Evolutionary conservation across 208 protist genomes (phyloP).

Genomic region (Trichomonas vaginalis): DNA sequence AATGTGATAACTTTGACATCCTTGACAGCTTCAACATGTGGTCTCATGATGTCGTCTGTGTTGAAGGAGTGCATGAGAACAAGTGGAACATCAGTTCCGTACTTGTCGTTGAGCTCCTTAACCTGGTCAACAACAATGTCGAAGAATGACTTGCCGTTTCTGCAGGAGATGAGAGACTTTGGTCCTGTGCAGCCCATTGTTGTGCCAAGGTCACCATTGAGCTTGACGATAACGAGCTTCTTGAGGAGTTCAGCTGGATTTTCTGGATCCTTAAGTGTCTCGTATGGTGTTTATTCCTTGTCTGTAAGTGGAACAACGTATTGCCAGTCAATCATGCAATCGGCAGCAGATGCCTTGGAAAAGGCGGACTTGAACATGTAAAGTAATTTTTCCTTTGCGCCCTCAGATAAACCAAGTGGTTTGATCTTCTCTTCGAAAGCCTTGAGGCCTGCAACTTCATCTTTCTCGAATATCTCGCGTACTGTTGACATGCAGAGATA

Average conservation of each 20-base stretch:
- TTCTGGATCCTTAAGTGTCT: neutral
- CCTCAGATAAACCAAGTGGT: no score
- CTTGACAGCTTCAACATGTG: neutral
- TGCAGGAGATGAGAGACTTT: constrained; percentile 68
- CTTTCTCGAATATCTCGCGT: neutral
- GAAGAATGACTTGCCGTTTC: constrained; percentile 75
- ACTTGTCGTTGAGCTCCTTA: constrained; percentile 34
- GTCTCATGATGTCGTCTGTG: constrained; percentile 46
- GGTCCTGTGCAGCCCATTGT: constrained; percentile 67
- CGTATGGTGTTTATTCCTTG: neutral
- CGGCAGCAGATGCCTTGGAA: neutral
- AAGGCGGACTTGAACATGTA: neutral
- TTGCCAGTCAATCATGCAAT: neutral
- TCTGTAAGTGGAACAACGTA: neutral
- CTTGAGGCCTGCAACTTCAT: no score
- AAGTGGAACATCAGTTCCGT: constrained; percentile 64
- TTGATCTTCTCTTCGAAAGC: no score
- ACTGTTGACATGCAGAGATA: neutral
- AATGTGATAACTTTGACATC: neutral
- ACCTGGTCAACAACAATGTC: constrained; percentile 82
- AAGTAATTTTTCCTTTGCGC: neutral
- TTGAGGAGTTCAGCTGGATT: neutral
- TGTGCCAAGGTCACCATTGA: constrained; percentile 80
- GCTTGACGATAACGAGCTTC: constrained; percentile 68
- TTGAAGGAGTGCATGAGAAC: constrained; percentile 97